Percentiles rank a stretch among this genome's conserved stretches.
These are phyloP conservation scores for Microbotryum scabiosae DNA, from an alignment of 1,284 basidiomycete genomes.

Conservation along the genomic window DNA sequence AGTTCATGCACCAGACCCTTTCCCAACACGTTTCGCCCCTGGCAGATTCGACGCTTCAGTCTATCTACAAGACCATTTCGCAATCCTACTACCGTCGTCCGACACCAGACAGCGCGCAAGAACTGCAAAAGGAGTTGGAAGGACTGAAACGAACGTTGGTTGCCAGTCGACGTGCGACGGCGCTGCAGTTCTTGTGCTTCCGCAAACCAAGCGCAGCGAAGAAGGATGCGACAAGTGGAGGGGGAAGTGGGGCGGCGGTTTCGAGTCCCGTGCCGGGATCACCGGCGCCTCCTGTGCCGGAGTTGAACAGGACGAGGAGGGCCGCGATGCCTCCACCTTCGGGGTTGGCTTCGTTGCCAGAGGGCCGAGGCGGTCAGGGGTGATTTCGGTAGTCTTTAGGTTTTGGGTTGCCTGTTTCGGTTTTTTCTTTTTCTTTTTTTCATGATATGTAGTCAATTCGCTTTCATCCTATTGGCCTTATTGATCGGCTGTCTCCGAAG, in stretches of 20 bases:
- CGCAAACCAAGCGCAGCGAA: slow-evolving; percentile 13
- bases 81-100: slow-evolving; percentile 70
- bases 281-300: too few species aligned
- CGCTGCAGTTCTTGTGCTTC: slow-evolving; percentile 82
- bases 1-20: slow-evolving; percentile 95
- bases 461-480: too few species aligned
- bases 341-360: too few species aligned
- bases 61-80: slow-evolving; percentile 90
- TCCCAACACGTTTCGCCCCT: slow-evolving; percentile 72
- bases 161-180: slow-evolving; percentile 78
- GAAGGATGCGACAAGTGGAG: neutral
- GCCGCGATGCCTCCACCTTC: too few species aligned
- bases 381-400: too few species aligned
- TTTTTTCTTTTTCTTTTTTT: too few species aligned
- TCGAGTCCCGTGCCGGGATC: too few species aligned
- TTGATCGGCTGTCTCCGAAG: too few species aligned
- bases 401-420: too few species aligned
- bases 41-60: slow-evolving; percentile 72
- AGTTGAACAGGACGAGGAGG: too few species aligned
- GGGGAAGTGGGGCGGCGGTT: neutral
- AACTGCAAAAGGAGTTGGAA: slow-evolving; percentile 57
- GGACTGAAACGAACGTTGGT: slow-evolving; percentile 81
- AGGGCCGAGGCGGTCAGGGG: too few species aligned
- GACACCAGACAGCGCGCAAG: slow-evolving; percentile 43
- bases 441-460: too few species aligned